Conservation (phyloP, 495 filamentous ascomycete species). For the Neurospora sp. region DNA sequence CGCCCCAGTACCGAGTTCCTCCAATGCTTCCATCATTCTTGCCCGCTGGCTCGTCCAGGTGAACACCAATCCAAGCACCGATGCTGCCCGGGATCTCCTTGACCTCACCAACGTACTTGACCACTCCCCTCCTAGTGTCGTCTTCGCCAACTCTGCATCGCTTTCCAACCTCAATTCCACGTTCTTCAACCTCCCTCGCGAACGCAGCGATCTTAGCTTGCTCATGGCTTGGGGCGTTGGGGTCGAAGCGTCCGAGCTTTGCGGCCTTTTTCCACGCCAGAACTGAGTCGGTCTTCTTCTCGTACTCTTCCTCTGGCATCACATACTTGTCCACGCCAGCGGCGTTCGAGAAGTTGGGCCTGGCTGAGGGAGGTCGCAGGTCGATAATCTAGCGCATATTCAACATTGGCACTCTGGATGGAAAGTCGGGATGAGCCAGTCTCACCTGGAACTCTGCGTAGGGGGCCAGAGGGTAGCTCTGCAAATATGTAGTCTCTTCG, state of each 20-base stretch:
- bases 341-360: slow-evolving; percentile 61
- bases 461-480: slow-evolving; percentile 51
- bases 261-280: slow-evolving; percentile 88
- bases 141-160: slow-evolving; percentile 53
- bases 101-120: slow-evolving; percentile 76
- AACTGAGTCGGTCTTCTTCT: slow-evolving; percentile 72
- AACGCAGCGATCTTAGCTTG: slow-evolving; percentile 58
- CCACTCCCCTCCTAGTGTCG: slow-evolving; percentile 68
- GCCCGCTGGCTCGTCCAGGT: slow-evolving; percentile 76
- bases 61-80: slow-evolving; percentile 77
- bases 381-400: slow-evolving; percentile 56
- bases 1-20: slow-evolving; percentile 68
- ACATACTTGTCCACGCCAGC: slow-evolving; percentile 78
- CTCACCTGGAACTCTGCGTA: slow-evolving; percentile 73
- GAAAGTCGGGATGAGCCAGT: slow-evolving; percentile 8
- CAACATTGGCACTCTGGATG: neutral
- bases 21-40: slow-evolving; percentile 82
- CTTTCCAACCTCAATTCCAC: slow-evolving; percentile 54
- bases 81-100: slow-evolving; percentile 61
- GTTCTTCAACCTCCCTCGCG: slow-evolving; percentile 51
- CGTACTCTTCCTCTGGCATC: slow-evolving; percentile 73
- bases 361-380: slow-evolving; percentile 58
- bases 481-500: slow-evolving; percentile 55
- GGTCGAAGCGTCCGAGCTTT: slow-evolving; percentile 91
- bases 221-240: slow-evolving; percentile 60